These are phyloP conservation scores for Tetracladium maxilliforme DNA, from an alignment of 2,329 filamentous ascomycete species.

Conservation along the genomic window DNA sequence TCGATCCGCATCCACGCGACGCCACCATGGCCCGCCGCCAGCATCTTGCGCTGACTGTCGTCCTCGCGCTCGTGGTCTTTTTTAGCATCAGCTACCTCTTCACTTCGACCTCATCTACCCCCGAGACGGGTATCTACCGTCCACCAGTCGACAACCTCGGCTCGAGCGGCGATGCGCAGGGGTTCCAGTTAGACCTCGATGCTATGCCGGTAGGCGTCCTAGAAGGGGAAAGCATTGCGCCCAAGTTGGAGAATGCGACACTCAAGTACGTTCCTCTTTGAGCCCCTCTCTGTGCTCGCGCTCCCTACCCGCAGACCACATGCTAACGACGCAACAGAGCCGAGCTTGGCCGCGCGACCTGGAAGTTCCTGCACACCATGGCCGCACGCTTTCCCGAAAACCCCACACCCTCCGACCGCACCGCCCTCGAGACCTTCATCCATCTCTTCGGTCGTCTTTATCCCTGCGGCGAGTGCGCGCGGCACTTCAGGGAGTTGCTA, in stretches of 20 bases:
- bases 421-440: conserved; percentile 49
- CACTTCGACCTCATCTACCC: conserved; percentile 11
- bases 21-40: conserved; percentile 17
- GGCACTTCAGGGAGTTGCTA: conserved; percentile 49
- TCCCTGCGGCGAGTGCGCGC: conserved; percentile 55
- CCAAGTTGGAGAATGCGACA: conserved; percentile 72
- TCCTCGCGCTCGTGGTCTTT: conserved; percentile 39
- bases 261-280: conserved; percentile 44
- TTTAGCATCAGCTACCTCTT: conserved; percentile 45
- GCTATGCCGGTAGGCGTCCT: conserved; percentile 38
- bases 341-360: conserved; percentile 52
- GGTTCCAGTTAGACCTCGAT: conserved; percentile 20
- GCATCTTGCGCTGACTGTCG: conserved; percentile 34
- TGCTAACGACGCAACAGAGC: conserved; percentile 11
- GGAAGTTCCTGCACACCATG: conserved; percentile 59
- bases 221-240: conserved; percentile 58
- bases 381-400: conserved; percentile 55
- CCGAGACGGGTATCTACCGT: conserved; percentile 3
- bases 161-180: background rate
- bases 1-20: background rate
- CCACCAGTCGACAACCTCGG: conserved; percentile 1
- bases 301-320: too few relatives aligned
- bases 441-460: conserved; percentile 54
- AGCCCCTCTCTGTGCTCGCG: too few relatives aligned
- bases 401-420: conserved; percentile 44